A percentile compares a stretch with the other conserved stretches of the same genome.
Evolutionary conservation across 257 asterid genomes (phyloP).

Genomic region (Plectranthus barbatus): DNA sequence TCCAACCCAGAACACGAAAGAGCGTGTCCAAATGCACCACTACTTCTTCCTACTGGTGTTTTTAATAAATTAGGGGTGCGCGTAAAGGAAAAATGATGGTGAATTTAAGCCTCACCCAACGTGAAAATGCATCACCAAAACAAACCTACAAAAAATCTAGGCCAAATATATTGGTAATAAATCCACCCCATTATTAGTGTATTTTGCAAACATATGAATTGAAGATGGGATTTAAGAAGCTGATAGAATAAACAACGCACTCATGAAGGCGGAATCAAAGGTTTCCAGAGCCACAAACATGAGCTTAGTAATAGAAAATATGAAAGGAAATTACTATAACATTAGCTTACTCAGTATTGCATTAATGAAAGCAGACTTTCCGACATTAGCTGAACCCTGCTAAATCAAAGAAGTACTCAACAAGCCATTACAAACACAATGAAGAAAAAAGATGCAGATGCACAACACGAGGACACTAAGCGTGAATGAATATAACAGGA

Average conservation of each 20-base stretch:
- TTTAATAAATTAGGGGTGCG: neutral
- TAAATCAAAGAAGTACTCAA: conserved; percentile 17
- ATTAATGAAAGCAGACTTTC: conserved; percentile 95
- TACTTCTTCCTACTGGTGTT: neutral
- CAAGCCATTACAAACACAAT: neutral
- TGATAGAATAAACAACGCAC: neutral
- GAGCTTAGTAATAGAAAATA: neutral
- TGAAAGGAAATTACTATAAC: conserved; percentile 3
- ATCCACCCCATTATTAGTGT: neutral
- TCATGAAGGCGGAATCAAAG: neutral
- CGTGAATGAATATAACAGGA: neutral
- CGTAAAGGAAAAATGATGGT: neutral
- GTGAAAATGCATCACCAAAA: neutral
- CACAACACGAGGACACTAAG: neutral
- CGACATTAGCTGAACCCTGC: conserved; percentile 97
- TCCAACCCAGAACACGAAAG: neutral
- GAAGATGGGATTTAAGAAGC: conserved; percentile 7
- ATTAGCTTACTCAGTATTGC: conserved; percentile 75
- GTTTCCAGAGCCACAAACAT: neutral
- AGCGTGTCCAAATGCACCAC: neutral
- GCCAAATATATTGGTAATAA: neutral
- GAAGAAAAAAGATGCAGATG: neutral
- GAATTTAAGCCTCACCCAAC: too few relatives aligned
- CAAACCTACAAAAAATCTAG: neutral
- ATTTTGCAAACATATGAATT: neutral